Base-by-base conservation (phyloP, 2,329 filamentous ascomycete species). In the Clonostachys byssicola region DNA sequence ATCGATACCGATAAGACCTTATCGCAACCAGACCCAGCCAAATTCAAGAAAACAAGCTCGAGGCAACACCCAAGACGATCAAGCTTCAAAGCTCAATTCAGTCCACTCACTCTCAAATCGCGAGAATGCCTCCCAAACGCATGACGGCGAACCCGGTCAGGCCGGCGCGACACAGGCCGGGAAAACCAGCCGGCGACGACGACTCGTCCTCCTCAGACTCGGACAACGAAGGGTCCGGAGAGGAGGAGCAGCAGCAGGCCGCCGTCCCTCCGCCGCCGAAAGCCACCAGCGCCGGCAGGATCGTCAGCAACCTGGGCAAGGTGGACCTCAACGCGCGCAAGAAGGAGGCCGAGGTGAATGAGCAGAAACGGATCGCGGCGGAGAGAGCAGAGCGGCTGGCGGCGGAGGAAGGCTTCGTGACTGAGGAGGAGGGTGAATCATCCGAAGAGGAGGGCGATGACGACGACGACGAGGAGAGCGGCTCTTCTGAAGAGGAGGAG, bases 141-240 rank as follows among this genome's bases (percentile, higher is more conserved):
- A 96, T 97, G 89, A 97, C 92, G 52, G 91, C 92, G 52, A 96
- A 96, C 61, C 91, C 89, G 5, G 71, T 86, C 49, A 85, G 84
- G 63, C 88, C 90, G 20, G 81, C 85, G 55, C 88, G 94, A 48
- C 88, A 96, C 60, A 85, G 91, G 49, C 86, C 92, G 14, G 92
- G 94, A 54, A 97, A 96, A 66, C 74, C 85, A 14, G 71, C 76
- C 3, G 78, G 72, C 8, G 77, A 73, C 8, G 77, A 73, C 50
- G 74, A 73, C 12, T 77, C 75, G 9, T 78, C 75, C 6, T 75
- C 71, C 6, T 68, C 67, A 54, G 72, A 68, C 60, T 74, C 75
- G 16, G 44, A 46, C 47, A 67, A 69, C 42, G 68, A 66, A 52
- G 59, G 63, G 43, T 54, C 42, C 17, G 68, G 66, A 55, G 54